Evolutionary conservation across 306 rosid species (phyloP), one percentile per base, ranked within the genome.

Genomic region (Sophora flavescens): DNA sequence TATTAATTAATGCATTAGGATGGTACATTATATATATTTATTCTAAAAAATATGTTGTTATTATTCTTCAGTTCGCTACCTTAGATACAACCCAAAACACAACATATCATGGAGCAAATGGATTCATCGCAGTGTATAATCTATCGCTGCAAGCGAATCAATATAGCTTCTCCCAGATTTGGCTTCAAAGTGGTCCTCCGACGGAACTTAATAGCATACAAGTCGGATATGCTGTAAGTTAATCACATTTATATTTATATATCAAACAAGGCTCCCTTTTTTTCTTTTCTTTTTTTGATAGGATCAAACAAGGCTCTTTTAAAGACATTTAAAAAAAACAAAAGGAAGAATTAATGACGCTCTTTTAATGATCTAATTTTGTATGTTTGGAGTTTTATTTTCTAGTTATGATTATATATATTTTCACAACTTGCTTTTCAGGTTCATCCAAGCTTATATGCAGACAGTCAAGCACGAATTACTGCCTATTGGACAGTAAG

Each of bases 401-500:
- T 22, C 22, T 22, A 22, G 22, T 22, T 22, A 1, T 22, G 22
- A 22, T 22, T 22, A 22, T 57, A n/a, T 22, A 22, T 57, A 51
- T 5, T 22, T 1, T 33, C 11, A 30, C 15, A 5, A 36, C 1
- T 51, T 42, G 0, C 28, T 35, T 51, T 0, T 0, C 2, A 71
- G 76, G 53, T 56, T 14, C 3, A 18, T 71, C 38, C 54, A 22
- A 22, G 54, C 3, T 56, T 71, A 18, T 71, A 56, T 12, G 26
- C 10, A 3, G 76, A 38, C 12, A 41, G 2, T 2, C 13, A 4
- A 13, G 1, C 30, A 7, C 41, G 66, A 18, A 2, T 71, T 16
- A 71, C 76, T 38, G 15, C 10, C 10, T 15, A 17, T 5, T 71
- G 66, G 76, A 71, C 56, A n/a, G 76, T 71, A 39, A 56, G 76